Evolutionary conservation across 1,284 basidiomycete genomes (phyloP).

Genomic region (Leccinum subrobustum): DNA sequence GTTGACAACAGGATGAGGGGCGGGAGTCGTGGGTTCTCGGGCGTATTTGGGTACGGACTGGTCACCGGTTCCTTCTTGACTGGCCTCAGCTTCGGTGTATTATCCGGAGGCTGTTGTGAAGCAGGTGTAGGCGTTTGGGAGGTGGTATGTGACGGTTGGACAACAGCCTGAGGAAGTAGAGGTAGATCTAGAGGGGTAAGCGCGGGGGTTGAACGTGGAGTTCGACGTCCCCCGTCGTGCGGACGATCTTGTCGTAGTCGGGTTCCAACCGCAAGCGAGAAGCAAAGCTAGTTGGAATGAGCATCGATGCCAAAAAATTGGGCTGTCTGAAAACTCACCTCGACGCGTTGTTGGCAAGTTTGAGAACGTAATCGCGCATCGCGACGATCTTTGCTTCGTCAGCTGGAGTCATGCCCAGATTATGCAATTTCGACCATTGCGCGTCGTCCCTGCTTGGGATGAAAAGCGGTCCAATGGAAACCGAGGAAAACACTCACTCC

Average conservation of each 20-base stretch:
- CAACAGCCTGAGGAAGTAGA: conserved; percentile 15
- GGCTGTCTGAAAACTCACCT: conserved; percentile 41
- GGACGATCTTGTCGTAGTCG: conserved; percentile 63
- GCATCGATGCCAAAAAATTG: not conserved
- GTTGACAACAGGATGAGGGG: conserved; percentile 17
- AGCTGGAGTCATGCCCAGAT: conserved; percentile 76
- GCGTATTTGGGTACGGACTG: conserved; percentile 29
- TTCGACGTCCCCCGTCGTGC: conserved; percentile 66
- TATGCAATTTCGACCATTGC: conserved; percentile 71
- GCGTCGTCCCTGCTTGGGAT: conserved; percentile 61
- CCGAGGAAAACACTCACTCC: conserved; percentile 51
- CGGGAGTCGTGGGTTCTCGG: conserved; percentile 25
- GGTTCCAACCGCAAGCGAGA: conserved; percentile 59
- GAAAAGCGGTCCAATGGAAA: not conserved
- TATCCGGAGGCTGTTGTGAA: conserved; percentile 21
- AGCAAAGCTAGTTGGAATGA: conserved; percentile 50
- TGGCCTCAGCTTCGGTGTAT: conserved; percentile 23
- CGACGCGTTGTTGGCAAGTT: conserved; percentile 69
- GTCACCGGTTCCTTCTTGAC: conserved; percentile 31
- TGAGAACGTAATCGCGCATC: conserved; percentile 86
- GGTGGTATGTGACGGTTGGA: conserved; percentile 17
- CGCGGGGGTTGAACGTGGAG: conserved; percentile 47
- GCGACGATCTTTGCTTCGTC: conserved; percentile 84
- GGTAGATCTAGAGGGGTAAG: conserved; percentile 13
- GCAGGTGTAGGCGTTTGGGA: conserved; percentile 19